phyloP scores from a whole-genome alignment of 352 stramenopile genomes.

The Plasmopara viticola region DNA sequence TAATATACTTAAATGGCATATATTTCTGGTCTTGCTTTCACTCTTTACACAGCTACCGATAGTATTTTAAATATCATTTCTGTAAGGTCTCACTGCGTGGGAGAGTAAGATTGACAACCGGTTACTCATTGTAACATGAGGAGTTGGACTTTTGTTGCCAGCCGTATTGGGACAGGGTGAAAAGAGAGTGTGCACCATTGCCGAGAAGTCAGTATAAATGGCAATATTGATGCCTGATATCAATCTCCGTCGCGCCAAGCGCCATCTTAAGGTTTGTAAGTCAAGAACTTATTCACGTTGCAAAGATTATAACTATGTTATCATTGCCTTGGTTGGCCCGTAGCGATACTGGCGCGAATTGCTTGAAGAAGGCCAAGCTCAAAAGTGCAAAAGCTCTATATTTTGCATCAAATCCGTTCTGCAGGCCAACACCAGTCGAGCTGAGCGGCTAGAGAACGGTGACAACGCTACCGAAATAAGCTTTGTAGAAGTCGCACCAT shows the following conservation, averaged over 20 bases:
- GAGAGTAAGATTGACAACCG: neutral
- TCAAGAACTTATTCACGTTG: neutral
- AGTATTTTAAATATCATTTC: neutral
- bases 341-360: constrained; percentile 33
- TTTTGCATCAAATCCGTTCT: constrained; percentile 24
- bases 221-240: constrained; percentile 62
- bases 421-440: constrained; percentile 9
- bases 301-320: too few relatives aligned
- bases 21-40: too few relatives aligned
- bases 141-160: neutral
- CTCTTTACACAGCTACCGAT: neutral
- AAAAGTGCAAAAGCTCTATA: constrained; percentile 12
- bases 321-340: too few relatives aligned
- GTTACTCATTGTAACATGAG: neutral
- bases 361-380: constrained; percentile 15
- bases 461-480: too few relatives aligned
- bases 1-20: too few relatives aligned
- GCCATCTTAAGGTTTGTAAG: constrained; percentile 41
- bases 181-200: constrained; percentile 4
- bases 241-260: constrained; percentile 55
- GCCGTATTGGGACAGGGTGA: neutral
- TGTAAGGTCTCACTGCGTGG: neutral
- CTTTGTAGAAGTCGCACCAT: too few relatives aligned
- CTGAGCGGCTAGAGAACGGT: too few relatives aligned
- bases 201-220: constrained; percentile 25